Percentiles rank a stretch among this genome's conserved stretches.
Evolutionary conservation across 495 filamentous ascomycete genomes (phyloP).

Genomic region (Podospora anserina): DNA sequence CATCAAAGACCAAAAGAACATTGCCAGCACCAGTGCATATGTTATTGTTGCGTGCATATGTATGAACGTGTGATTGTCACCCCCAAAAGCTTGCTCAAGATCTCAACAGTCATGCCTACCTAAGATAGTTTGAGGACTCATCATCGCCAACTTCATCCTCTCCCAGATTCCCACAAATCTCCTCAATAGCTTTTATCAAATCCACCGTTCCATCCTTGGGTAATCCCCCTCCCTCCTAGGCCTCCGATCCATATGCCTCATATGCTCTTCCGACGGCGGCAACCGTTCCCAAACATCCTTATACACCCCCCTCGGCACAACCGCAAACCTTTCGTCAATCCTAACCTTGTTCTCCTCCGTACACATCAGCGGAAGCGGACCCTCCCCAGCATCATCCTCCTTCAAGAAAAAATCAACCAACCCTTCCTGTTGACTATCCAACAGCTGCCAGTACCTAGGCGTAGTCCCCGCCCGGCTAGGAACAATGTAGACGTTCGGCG

Average conservation of each 20-base stretch:
- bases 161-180: not conserved
- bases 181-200: not conserved
- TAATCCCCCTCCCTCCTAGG: not conserved
- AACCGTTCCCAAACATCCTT: not conserved
- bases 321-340: not conserved
- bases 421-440: slow-evolving; percentile 22
- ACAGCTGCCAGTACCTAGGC: slow-evolving; percentile 21
- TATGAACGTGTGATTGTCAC: too few relatives aligned
- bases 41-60: too few relatives aligned
- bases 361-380: not conserved
- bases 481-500: slow-evolving; percentile 25
- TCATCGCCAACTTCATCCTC: not conserved
- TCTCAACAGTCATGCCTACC: too few relatives aligned
- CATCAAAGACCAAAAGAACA: too few relatives aligned
- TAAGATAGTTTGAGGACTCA: not conserved
- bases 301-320: slow-evolving; percentile 1
- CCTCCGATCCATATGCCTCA: not conserved
- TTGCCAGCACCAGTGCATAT: too few relatives aligned
- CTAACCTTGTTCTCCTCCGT: not conserved
- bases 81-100: too few relatives aligned
- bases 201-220: not conserved
- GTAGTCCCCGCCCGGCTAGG: slow-evolving; percentile 17
- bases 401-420: slow-evolving; percentile 26
- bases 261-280: not conserved
- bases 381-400: not conserved